Percentiles rank a stretch among this genome's conserved stretches.
These are phyloP conservation scores for Antrodiella citrinella DNA, from an alignment of 768 basidiomycete genomes.

Conservation along the genomic window DNA sequence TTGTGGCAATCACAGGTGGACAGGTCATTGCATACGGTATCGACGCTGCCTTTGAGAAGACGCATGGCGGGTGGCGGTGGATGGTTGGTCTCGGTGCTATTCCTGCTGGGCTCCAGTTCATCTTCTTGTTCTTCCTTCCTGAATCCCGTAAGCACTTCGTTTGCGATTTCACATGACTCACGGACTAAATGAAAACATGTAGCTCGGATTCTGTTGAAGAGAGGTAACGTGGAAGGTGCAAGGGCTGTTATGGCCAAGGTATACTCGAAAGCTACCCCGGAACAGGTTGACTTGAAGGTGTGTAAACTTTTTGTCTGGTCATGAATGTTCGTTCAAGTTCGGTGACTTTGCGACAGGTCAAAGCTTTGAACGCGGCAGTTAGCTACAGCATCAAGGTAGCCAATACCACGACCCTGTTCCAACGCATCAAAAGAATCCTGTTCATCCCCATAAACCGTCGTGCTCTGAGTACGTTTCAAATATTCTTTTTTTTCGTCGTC, in stretches of 20 bases:
- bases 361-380: conserved; percentile 52
- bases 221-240: conserved; percentile 43
- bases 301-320: conserved; percentile 3
- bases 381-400: conserved; percentile 53
- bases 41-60: conserved; percentile 55
- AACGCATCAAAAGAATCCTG: conserved; percentile 49
- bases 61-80: conserved; percentile 68
- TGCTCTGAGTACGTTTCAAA: conserved; percentile 51
- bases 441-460: conserved; percentile 52
- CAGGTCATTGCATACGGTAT: conserved; percentile 76
- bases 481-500: not conserved
- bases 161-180: too few species aligned
- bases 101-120: conserved; percentile 57
- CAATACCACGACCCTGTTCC: conserved; percentile 50
- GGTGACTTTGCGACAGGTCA: conserved; percentile 30
- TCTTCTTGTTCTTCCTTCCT: conserved; percentile 57
- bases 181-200: not conserved
- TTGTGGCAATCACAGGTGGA: conserved; percentile 74
- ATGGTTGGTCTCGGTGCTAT: conserved; percentile 74
- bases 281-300: conserved; percentile 63
- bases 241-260: conserved; percentile 51
- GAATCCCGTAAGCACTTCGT: conserved; percentile 56
- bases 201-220: conserved; percentile 61
- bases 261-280: conserved; percentile 56
- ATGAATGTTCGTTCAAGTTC: not conserved